Percentiles rank a stretch among this genome's conserved stretches.
phyloP scores from a whole-genome alignment of 2,329 filamentous ascomycete species.

The Hysterium pulicare region DNA sequence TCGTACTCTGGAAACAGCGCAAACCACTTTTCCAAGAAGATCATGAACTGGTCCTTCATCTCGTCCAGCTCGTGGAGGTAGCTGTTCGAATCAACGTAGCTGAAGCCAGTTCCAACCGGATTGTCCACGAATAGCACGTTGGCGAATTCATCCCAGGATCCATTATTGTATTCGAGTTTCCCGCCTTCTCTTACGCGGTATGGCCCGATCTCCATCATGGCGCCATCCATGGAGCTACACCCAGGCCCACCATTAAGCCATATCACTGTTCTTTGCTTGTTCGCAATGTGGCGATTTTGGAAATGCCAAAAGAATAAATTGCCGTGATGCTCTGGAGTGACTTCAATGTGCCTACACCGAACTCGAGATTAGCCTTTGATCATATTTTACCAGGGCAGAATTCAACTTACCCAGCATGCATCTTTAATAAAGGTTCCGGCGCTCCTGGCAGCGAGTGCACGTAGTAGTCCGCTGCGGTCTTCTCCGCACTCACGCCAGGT shows the following conservation, averaged over 20 bases:
- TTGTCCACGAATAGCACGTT: conserved; percentile 97
- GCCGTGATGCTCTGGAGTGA: conserved; percentile 78
- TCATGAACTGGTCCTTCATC: conserved; percentile 85
- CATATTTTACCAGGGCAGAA: conserved; percentile 6
- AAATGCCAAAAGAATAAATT: conserved; percentile 99
- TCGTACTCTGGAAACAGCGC: conserved; percentile 86
- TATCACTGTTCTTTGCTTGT: conserved; percentile 84
- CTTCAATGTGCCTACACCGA: conserved; percentile 74
- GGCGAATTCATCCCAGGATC: conserved; percentile 98
- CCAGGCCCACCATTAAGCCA: conserved; percentile 98
- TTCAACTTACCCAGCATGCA: conserved; percentile 86
- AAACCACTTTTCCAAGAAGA: conserved; percentile 91
- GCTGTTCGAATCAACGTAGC: conserved; percentile 86
- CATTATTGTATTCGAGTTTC: conserved; percentile 76
- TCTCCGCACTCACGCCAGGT: conserved; percentile 41
- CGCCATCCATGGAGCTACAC: conserved; percentile 95
- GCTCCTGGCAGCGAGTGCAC: conserved; percentile 81
- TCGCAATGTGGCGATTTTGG: conserved; percentile 91
- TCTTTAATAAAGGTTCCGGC: conserved; percentile 79
- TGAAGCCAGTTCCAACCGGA: conserved; percentile 93
- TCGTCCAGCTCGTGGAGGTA: conserved; percentile 81
- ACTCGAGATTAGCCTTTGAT: conserved; percentile 18
- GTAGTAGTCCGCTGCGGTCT: conserved; percentile 81
- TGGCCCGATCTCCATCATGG: conserved; percentile 92
- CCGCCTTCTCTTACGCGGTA: conserved; percentile 76